Evolutionary conservation across 345 rosid species (phyloP), one percentile per base, ranked within the genome.

Genomic region (Citrus medica): DNA sequence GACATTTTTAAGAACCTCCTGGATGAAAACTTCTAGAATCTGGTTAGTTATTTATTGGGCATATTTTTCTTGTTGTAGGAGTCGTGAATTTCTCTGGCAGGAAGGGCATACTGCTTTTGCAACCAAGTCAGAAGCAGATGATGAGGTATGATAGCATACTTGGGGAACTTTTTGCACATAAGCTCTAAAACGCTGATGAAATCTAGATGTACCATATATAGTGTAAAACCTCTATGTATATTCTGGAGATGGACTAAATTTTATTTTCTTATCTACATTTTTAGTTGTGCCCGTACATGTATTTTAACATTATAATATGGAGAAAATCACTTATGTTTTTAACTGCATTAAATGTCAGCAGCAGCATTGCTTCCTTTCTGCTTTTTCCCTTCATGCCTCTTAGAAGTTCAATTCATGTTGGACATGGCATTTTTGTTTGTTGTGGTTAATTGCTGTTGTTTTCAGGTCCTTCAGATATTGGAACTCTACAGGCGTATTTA

Each of bases 31-130:
- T 42, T 32, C 53, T 63, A 46, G 53, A 61, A 60, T 48, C 12
- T 77, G 22, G 24, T 82, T 21, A 30, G 55, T 19, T 48, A 38
- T 68, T 37, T 40, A 55, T 65, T 67, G 56, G 16, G 6, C 27
- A 22, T 35, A 66, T 65, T 58, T 74, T 65, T 71, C 22, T 70
- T 56, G 73, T 76, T 86, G 82, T 82, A 96, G 97, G 99, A 96
- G 97, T 81, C 97, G 98, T 56, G 98, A 96, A 77, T 96, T 96
- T 81, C 97, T 96, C 33, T 96, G 98, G 99, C 99, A 96, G 86
- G 99, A 94, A 88, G 99, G 99, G 51, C 98, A 96, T 84, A 92
- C 99, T 84, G 98, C 97, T 69, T 96, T 92, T 64, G 97, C 98
- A 76, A 84, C 97, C 16, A 88, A 90, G 79, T 86, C 81, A 69